A percentile compares a stretch with the other conserved stretches of the same genome.
phyloP scores from a whole-genome alignment of 345 rosid species.

The Pseudoturritis turrita region DNA sequence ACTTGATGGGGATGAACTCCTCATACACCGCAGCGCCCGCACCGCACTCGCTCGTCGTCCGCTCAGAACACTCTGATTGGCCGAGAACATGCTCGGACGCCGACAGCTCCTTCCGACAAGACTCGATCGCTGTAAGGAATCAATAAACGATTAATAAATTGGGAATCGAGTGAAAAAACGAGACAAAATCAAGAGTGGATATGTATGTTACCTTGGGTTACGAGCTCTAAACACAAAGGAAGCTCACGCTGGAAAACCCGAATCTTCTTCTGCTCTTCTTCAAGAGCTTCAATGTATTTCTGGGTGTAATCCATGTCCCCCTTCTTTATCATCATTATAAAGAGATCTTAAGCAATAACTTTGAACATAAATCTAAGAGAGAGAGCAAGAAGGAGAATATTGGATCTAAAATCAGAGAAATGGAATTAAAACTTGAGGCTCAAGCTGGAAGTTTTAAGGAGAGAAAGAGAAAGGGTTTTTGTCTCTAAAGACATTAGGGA shows the following conservation, averaged over 20 bases:
- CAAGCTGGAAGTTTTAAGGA: slow-evolving; percentile 5
- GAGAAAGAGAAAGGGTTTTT: background rate
- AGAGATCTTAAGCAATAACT: background rate
- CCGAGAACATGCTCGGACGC: slow-evolving; percentile 43
- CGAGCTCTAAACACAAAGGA: slow-evolving; percentile 87
- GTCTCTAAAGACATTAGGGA: background rate
- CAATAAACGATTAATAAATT: background rate
- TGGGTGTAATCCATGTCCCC: slow-evolving; percentile 40
- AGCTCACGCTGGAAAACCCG: slow-evolving; percentile 85
- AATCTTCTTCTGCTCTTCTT: slow-evolving; percentile 79
- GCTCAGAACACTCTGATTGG: slow-evolving; percentile 75
- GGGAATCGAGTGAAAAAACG: background rate
- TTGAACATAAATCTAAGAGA: slow-evolving; percentile 3
- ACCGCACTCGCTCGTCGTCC: slow-evolving; percentile 55
- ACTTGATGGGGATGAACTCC: slow-evolving; percentile 77
- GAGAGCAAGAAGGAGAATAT: background rate
- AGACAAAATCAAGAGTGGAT: background rate
- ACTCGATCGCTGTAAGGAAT: slow-evolving; percentile 53
- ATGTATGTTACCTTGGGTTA: slow-evolving; percentile 51
- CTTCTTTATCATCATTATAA: background rate
- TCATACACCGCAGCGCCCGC: slow-evolving; percentile 48
- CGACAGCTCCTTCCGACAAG: slow-evolving; percentile 61
- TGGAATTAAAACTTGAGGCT: slow-evolving; percentile 38
- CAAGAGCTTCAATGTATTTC: slow-evolving; percentile 57
- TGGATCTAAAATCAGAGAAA: slow-evolving; percentile 54